Evolutionary conservation across 768 basidiomycete genomes (phyloP), one percentile per base, ranked within the genome.

Genomic region (Postia placenta): DNA sequence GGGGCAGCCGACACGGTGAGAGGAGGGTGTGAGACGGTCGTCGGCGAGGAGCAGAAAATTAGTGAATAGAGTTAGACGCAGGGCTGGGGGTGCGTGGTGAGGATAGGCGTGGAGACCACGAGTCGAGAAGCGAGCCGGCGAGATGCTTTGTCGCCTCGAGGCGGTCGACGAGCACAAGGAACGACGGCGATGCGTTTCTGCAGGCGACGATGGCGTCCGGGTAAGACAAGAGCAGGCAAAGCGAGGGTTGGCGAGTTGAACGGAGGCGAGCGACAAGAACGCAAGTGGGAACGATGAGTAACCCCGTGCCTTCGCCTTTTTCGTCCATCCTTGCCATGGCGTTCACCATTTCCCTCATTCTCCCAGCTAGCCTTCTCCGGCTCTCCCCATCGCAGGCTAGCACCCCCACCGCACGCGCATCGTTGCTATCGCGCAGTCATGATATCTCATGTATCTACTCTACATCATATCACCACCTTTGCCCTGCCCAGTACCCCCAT

Each of bases 81-180:
- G 57, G 56, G 51, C 14, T 11, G 42, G 41, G 47, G 58, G 56
- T 60, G 62, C 51, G 58, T 50, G 59, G 63, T 56, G 62, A 56
- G 59, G 60, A 48, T 56, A 60, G 61, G 64, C 66, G 66, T 66
- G 66, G 56, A 62, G 46, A 61, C 66, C 66, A 67, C 66, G 66
- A 67, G 66, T 66, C 59, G 59, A 58, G 60, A 56, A 60, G 56
- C 43, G 14, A 58, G 49, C 53, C 51, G 54, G 26, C 48, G 12
- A 30, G 40, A 27, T 28, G 26, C 20, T 22, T 9, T 33, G 39
- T 35, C 22, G 49, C 49, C 49, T 50, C 42, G 49, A 45, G 43
- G 49, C 49, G n/a, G n/a, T n/a, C n/a, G n/a, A n/a, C n/a, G n/a
- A n/a, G n/a, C n/a, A n/a, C n/a, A n/a, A n/a, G n/a, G n/a, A n/a